These are phyloP conservation scores for Plasmodium coatneyi DNA, from an alignment of 169 alveolate genomes.

Conservation along the genomic window DNA sequence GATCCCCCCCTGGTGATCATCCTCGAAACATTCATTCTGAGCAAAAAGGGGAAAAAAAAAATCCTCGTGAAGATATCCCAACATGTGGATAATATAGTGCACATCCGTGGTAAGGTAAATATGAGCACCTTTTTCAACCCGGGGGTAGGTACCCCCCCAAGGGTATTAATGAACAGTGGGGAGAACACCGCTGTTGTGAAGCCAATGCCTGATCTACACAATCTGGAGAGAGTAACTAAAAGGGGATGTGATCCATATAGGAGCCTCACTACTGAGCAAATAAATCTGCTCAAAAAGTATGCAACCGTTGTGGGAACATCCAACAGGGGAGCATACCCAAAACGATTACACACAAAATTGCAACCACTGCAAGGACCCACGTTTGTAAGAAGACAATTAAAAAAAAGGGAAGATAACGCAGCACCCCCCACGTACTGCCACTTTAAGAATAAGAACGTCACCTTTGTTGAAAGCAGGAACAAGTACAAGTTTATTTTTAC, in stretches of 20 bases:
- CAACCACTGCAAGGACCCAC: too few species aligned
- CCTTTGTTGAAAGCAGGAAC: constrained; percentile 3
- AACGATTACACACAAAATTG: not conserved
- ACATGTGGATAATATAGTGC: constrained; percentile 21
- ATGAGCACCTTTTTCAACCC: not conserved
- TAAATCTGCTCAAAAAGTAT: not conserved
- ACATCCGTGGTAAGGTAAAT: constrained; percentile 29
- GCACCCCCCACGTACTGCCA: not conserved
- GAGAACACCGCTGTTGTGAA: not conserved
- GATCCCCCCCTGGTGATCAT: not conserved
- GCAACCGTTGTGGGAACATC: not conserved
- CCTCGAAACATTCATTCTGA: constrained; percentile 1
- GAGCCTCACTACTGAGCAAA: not conserved
- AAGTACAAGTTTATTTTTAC: not conserved
- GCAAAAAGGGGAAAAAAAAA: constrained; percentile 27
- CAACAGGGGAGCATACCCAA: not conserved
- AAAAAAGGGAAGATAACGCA: too few species aligned
- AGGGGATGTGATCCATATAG: not conserved
- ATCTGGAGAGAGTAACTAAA: not conserved
- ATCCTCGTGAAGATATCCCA: constrained; percentile 21
- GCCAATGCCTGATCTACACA: not conserved
- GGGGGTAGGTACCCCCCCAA: not conserved
- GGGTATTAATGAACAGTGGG: not conserved
- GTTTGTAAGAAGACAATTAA: too few species aligned
- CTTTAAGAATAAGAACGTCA: constrained; percentile 20